phyloP scores from a whole-genome alignment of 108 stramenopile species.

The Pseudonitzschia pungens region DNA sequence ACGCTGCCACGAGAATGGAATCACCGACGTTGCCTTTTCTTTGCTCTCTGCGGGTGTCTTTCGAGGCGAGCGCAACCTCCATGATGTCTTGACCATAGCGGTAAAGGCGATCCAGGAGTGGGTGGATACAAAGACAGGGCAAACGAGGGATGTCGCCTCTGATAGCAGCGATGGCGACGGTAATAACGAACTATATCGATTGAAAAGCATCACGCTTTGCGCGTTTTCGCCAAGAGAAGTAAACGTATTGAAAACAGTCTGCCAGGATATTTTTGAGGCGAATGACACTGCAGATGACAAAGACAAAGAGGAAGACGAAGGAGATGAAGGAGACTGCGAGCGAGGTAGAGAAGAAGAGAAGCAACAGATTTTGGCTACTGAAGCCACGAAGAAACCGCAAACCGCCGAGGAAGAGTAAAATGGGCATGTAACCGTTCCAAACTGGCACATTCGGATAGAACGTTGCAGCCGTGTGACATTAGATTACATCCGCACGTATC shows the following conservation, averaged over 20 bases:
- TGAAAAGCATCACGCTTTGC: conserved; percentile 20
- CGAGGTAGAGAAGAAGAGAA: neutral
- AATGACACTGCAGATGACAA: neutral
- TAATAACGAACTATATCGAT: neutral
- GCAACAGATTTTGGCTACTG: neutral
- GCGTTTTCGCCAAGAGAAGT: conserved; percentile 23
- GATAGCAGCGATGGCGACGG: neutral
- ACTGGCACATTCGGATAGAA: too few species aligned
- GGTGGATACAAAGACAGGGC: conserved; percentile 23
- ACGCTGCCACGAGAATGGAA: conserved; percentile 32
- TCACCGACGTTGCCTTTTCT: conserved; percentile 68
- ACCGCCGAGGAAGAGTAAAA: too few species aligned
- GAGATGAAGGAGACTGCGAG: neutral
- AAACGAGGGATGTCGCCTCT: neutral
- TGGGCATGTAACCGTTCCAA: too few species aligned
- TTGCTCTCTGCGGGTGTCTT: conserved; percentile 78
- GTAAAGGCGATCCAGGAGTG: conserved; percentile 55
- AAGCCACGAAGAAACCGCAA: neutral
- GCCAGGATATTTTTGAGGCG: neutral
- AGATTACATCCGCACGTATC: too few species aligned
- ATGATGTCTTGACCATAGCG: conserved; percentile 61
- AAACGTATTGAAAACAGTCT: neutral
- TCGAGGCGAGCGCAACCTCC: conserved; percentile 49
- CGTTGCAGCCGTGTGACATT: too few species aligned
- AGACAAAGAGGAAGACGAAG: neutral